These are phyloP conservation scores for Erigeron canadensis DNA, from an alignment of 129 eudicot species.

Conservation along the genomic window DNA sequence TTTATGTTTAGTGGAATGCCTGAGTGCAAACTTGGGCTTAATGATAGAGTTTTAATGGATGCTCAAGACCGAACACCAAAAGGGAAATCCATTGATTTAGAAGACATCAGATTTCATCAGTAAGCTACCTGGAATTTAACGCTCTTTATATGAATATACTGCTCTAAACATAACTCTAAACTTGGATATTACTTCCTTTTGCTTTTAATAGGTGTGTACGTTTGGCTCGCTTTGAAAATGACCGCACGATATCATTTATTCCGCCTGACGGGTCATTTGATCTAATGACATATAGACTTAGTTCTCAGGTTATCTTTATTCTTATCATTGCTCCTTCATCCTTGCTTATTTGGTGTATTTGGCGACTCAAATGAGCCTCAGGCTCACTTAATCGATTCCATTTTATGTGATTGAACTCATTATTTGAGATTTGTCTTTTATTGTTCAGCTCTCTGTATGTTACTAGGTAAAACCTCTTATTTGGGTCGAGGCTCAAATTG, in stretches of 20 bases:
- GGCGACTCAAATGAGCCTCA: too few species aligned
- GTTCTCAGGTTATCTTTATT: constrained; percentile 58
- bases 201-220: constrained; percentile 73
- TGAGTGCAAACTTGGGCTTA: constrained; percentile 89
- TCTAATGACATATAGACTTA: constrained; percentile 91
- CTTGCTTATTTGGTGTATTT: too few species aligned
- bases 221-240: constrained; percentile 84
- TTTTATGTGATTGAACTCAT: constrained; percentile 9
- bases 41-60: constrained; percentile 81
- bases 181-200: neutral
- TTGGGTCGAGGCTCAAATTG: constrained; percentile 94
- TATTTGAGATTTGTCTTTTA: neutral
- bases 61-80: constrained; percentile 69
- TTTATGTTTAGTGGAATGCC: constrained; percentile 82
- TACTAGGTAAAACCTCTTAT: constrained; percentile 85
- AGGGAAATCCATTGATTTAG: constrained; percentile 86
- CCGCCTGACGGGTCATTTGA: constrained; percentile 97
- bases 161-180: too few species aligned
- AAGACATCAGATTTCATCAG: constrained; percentile 94
- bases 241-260: constrained; percentile 82
- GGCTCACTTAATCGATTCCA: neutral
- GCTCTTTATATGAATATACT: neutral
- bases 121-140: constrained; percentile 33
- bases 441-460: neutral
- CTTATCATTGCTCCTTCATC: neutral